Evolutionary conservation across 1,284 basidiomycete genomes (phyloP).

Genomic region (Papiliotrema flavescens): DNA sequence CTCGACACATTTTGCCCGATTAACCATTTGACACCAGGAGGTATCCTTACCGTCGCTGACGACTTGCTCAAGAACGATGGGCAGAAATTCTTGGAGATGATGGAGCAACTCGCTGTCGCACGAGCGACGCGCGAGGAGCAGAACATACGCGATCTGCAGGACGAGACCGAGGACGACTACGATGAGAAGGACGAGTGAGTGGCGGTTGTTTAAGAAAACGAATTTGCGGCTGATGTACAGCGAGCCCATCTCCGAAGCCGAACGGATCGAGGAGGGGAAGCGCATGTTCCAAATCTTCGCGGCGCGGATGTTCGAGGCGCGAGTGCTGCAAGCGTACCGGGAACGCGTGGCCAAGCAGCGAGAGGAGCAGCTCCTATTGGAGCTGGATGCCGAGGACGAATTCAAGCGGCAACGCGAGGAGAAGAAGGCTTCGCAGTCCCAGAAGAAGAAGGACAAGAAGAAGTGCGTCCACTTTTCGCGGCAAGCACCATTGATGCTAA

Average conservation of each 20-base stretch:
- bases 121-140: conserved; percentile 90
- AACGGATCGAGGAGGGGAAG: conserved; percentile 98
- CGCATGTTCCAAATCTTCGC: conserved; percentile 99
- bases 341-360: conserved; percentile 89
- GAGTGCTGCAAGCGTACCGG: conserved; percentile 86
- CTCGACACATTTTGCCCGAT: not conserved
- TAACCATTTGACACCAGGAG: conserved; percentile 57
- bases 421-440: conserved; percentile 91
- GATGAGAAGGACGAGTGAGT: conserved; percentile 54
- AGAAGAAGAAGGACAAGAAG: conserved; percentile 89
- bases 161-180: conserved; percentile 58
- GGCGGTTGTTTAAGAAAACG: too few species aligned
- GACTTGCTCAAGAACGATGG: conserved; percentile 98
- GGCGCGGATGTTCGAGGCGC: conserved; percentile 99
- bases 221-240: conserved; percentile 19
- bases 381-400: conserved; percentile 85
- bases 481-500: not conserved
- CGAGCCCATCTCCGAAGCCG: conserved; percentile 54
- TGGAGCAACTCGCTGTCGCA: conserved; percentile 96
- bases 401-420: conserved; percentile 76
- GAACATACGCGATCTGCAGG: conserved; percentile 59
- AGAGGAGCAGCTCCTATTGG: conserved; percentile 78
- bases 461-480: conserved; percentile 36
- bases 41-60: conserved; percentile 97
- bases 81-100: conserved; percentile 99